Conservation (phyloP, 2,329 filamentous ascomycete species). For the Blastomyces silverae region DNA sequence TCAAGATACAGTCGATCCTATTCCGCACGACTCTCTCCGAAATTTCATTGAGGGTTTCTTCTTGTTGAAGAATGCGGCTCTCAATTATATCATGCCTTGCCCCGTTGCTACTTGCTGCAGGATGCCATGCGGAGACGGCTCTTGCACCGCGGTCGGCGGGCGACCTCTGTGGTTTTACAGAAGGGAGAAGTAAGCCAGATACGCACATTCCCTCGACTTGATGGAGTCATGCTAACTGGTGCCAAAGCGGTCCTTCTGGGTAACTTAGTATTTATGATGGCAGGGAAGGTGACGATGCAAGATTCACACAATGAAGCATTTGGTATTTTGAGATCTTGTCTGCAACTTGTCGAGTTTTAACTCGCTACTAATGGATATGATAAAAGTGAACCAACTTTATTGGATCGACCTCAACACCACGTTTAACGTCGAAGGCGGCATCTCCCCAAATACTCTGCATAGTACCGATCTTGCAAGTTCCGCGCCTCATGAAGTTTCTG, state of each 20-base stretch:
- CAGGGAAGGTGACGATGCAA: constrained; percentile 11
- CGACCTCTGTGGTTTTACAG: constrained; percentile 10
- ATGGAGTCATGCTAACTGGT: constrained; percentile 2
- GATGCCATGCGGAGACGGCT: neutral
- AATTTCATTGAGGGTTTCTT: neutral
- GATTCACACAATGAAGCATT: constrained; percentile 10
- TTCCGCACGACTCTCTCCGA: neutral
- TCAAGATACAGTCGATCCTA: neutral
- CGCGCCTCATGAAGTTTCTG: constrained; percentile 8
- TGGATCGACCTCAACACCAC: constrained; percentile 15
- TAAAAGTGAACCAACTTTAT: constrained; percentile 11
- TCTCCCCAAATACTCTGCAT: constrained; percentile 8
- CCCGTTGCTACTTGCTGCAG: neutral
- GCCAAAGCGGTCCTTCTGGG: constrained; percentile 10
- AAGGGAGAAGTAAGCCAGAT: constrained; percentile 6
- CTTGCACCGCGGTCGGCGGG: neutral
- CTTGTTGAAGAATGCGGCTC: constrained; percentile 10
- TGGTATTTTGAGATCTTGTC: constrained; percentile 5
- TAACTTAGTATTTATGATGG: constrained; percentile 14
- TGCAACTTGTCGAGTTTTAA: neutral
- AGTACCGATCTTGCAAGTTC: neutral
- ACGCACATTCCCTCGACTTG: neutral
- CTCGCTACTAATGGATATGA: neutral
- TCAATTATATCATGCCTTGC: constrained; percentile 8
- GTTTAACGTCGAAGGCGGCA: constrained; percentile 10